Evolutionary conservation across 2,329 filamentous ascomycete species (phyloP).

Genomic region (Stachybotrys chartarum): DNA sequence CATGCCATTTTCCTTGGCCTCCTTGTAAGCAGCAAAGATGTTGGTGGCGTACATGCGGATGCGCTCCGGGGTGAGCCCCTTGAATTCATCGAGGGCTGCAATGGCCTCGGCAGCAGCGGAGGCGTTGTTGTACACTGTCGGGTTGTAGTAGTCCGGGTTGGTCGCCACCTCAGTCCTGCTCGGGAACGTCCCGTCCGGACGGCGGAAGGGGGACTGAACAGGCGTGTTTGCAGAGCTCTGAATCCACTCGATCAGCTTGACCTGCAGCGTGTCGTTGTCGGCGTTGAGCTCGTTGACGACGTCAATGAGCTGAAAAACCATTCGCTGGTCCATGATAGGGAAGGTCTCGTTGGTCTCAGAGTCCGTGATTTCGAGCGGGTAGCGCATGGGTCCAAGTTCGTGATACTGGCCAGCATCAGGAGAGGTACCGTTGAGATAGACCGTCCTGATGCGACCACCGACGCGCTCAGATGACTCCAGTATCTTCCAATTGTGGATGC

Average conservation of each 20-base stretch:
- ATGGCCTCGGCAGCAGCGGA: slow-evolving; percentile 15
- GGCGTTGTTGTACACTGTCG: slow-evolving; percentile 13
- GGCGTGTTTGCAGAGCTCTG: slow-evolving; percentile 27
- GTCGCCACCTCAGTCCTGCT: slow-evolving; percentile 13
- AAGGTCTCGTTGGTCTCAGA: slow-evolving; percentile 32
- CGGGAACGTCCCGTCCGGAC: slow-evolving; percentile 19
- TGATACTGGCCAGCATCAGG: slow-evolving; percentile 18
- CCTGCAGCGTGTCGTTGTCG: slow-evolving; percentile 18
- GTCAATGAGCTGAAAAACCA: slow-evolving; percentile 33
- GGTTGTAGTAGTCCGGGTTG: slow-evolving; percentile 9
- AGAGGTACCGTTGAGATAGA: slow-evolving; percentile 29
- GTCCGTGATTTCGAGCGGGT: slow-evolving; percentile 31
- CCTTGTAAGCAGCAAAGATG: slow-evolving; percentile 21
- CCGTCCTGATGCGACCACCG: slow-evolving; percentile 34
- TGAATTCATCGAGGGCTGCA: slow-evolving; percentile 16
- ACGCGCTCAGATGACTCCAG: slow-evolving; percentile 31
- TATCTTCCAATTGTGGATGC: slow-evolving; percentile 36
- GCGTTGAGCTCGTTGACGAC: slow-evolving; percentile 32
- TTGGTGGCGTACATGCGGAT: slow-evolving; percentile 15
- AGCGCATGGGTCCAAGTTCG: slow-evolving; percentile 37
- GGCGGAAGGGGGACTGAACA: slow-evolving; percentile 13
- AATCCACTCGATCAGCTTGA: slow-evolving; percentile 34
- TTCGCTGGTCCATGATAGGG: slow-evolving; percentile 31
- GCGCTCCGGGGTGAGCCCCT: slow-evolving; percentile 12
- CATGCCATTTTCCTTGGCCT: slow-evolving; percentile 17